Evolutionary conservation across 2,329 filamentous ascomycete species (phyloP).

Genomic region (Colletotrichum acutatum): DNA sequence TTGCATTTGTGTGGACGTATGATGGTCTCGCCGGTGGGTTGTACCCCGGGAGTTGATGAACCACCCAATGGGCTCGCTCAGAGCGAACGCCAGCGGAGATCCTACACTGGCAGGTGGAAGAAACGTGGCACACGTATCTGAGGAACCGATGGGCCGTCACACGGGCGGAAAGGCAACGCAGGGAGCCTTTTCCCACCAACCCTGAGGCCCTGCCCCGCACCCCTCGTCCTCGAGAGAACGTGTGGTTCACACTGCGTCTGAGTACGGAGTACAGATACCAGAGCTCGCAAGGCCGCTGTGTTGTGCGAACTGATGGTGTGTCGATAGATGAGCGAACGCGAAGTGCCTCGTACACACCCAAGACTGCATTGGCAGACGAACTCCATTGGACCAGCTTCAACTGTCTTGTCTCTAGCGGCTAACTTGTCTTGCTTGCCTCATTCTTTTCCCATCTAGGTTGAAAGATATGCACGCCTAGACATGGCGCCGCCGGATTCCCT

Average conservation of each 20-base stretch:
- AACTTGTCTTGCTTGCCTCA: neutral
- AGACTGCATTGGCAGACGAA: neutral
- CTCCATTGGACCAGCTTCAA: neutral
- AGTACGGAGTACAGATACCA: too few species aligned
- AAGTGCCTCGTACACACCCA: neutral
- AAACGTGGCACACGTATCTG: slow-evolving; percentile 35
- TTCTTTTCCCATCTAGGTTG: slow-evolving; percentile 6
- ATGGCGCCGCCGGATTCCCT: slow-evolving; percentile 17
- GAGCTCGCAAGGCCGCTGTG: neutral
- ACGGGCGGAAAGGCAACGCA: slow-evolving; percentile 18
- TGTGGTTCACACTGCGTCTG: neutral
- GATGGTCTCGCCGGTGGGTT: neutral
- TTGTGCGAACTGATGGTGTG: neutral
- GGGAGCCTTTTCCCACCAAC: slow-evolving; percentile 28
- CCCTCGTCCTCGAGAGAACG: slow-evolving; percentile 4
- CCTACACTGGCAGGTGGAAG: slow-evolving; percentile 33
- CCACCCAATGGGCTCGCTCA: slow-evolving; percentile 10
- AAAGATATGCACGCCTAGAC: slow-evolving; percentile 7
- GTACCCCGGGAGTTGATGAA: neutral
- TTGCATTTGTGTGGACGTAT: slow-evolving; percentile 2
- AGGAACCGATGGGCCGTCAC: slow-evolving; percentile 35
- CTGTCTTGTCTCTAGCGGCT: neutral
- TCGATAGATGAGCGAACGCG: neutral
- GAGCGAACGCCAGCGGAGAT: slow-evolving; percentile 23
- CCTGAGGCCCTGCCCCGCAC: slow-evolving; percentile 3